Evolutionary conservation across 768 basidiomycete species (phyloP).

Genomic region (Amanita subjunquillea): DNA sequence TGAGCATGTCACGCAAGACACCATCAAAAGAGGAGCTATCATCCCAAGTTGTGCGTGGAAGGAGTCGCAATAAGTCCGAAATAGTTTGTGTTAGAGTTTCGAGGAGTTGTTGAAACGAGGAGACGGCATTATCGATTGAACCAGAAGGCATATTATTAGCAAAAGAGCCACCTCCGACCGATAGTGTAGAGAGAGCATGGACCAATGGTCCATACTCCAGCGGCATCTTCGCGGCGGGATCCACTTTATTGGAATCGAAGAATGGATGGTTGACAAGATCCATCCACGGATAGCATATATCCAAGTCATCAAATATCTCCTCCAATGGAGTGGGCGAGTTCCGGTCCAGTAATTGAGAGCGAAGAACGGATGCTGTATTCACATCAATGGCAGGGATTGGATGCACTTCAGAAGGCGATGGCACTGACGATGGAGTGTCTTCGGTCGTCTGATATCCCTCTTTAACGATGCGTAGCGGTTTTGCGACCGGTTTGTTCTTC

Average conservation of each 20-base stretch:
- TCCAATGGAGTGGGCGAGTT: constrained; percentile 41
- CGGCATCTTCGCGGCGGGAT: constrained; percentile 70
- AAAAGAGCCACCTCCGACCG: constrained; percentile 78
- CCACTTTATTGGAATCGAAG: constrained; percentile 63
- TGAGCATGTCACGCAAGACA: constrained; percentile 79
- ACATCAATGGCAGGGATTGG: constrained; percentile 22
- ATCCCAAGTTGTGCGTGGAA: constrained; percentile 85
- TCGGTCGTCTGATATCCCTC: constrained; percentile 40
- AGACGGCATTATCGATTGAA: constrained; percentile 85
- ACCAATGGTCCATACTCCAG: constrained; percentile 80
- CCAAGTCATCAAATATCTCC: constrained; percentile 61
- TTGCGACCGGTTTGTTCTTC: constrained; percentile 62
- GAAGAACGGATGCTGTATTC: constrained; percentile 47
- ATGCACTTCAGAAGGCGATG: constrained; percentile 37
- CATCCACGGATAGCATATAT: constrained; percentile 48
- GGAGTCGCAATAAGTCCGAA: constrained; percentile 73
- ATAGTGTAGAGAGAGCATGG: constrained; percentile 77
- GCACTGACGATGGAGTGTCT: constrained; percentile 30
- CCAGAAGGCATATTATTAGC: constrained; percentile 76
- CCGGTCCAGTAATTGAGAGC: constrained; percentile 51
- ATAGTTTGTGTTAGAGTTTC: constrained; percentile 88
- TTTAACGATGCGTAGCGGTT: constrained; percentile 44
- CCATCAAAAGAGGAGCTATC: constrained; percentile 86
- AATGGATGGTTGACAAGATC: constrained; percentile 63
- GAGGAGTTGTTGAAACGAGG: constrained; percentile 80